A percentile compares a stretch with the other conserved stretches of the same genome.
Conservation (phyloP, 2,329 filamentous ascomycete genomes). For the Penicillium griseofulvum region DNA sequence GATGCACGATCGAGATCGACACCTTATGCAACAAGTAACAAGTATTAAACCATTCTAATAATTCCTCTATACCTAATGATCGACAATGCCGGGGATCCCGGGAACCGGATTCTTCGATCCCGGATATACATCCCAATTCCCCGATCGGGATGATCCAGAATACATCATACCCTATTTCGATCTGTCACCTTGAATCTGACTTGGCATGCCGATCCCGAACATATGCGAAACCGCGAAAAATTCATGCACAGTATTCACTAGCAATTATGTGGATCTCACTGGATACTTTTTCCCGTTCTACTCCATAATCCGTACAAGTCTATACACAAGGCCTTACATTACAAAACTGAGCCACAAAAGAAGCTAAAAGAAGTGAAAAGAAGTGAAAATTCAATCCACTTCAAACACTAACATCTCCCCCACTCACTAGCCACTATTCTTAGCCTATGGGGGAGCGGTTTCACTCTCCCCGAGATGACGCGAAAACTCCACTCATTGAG, state of each 20-base stretch:
- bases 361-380: not conserved
- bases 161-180: not conserved
- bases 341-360: not conserved
- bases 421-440: conserved; percentile 4
- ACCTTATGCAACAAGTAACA: not conserved
- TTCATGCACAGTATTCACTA: not conserved
- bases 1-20: not conserved
- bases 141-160: not conserved
- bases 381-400: not conserved
- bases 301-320: not conserved
- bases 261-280: conserved; percentile 2
- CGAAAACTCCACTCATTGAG: conserved; percentile 2
- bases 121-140: too few relatives aligned
- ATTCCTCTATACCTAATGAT: not conserved
- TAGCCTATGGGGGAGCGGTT: not conserved
- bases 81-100: conserved; percentile 10
- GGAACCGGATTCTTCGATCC: conserved; percentile 10
- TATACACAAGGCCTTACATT: not conserved
- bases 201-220: conserved; percentile 3
- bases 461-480: conserved; percentile 6
- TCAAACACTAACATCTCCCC: not conserved
- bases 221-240: not conserved
- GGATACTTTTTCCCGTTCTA: not conserved
- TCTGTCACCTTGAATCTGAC: not conserved
- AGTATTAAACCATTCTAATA: not conserved